Base-by-base conservation (phyloP, 2,329 filamentous ascomycete genomes). In the Fusarium siculi region DNA sequence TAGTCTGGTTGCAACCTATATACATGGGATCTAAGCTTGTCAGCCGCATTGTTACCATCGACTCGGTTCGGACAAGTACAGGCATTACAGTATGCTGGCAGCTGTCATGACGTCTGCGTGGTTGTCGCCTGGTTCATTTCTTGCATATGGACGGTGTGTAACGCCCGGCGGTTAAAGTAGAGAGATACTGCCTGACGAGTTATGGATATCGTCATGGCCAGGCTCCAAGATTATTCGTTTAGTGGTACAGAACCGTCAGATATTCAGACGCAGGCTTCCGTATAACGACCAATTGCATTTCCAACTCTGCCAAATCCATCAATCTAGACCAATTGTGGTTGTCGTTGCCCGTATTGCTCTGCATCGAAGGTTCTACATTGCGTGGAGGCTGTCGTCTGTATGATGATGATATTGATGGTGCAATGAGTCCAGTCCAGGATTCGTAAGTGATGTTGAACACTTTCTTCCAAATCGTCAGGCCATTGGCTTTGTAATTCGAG, bases 1-100 rank as follows among this genome's bases (percentile, higher is more conserved):
- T 0, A 0, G 7, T 16, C 5, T 28, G 7, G 5, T 39, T 28
- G 10, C 19, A 53, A 14, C 2, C 1, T 39, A 53, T 53, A 39
- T 37, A 0, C 2, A 21, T 7, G 4, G 11, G 0, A 6, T 16
- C 7, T 4, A 6, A 12, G 19, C 23, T 39, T 39, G 18, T 9
- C 19, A 21, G 23, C 14, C 21, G 19, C 19, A 16, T 16, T 14
- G 9, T 21, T 7, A 9, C 18, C 15, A 8, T 16, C 23, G 9
- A 2, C 9, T 16, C 14, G 5, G 23, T 12, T 34, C 11, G n/a
- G n/a, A 10, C 23, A 4, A 23, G 47, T 14, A 23, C 21, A 34
- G 8, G n/a, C 16, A 34, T 50, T 9, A 4, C 16, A 11, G 9
- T 19, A 23, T 50, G n/a, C 16, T 15, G 4, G 8, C 2, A 19